A percentile compares a stretch with the other conserved stretches of the same genome.
These are phyloP conservation scores for Oxytropis ochrocephala DNA, from an alignment of 306 rosid genomes.

Conservation along the genomic window DNA sequence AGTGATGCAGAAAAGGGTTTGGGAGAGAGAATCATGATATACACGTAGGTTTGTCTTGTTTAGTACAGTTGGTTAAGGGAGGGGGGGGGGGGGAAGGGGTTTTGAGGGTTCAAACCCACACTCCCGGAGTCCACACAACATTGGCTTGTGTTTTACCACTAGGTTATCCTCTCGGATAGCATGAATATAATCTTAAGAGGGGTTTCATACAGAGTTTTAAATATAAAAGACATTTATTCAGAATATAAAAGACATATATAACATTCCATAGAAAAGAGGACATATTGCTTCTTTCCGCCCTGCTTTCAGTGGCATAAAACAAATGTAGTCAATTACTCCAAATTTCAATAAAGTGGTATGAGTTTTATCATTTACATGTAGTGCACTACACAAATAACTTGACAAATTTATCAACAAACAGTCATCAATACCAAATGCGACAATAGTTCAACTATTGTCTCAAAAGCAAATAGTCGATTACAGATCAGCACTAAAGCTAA, in stretches of 20 bases:
- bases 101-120: too few relatives aligned
- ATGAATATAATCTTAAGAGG: not conserved
- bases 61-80: too few relatives aligned
- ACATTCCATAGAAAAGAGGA: not conserved
- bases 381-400: not conserved
- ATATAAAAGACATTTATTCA: not conserved
- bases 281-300: not conserved
- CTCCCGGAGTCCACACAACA: too few relatives aligned
- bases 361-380: not conserved
- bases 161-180: too few relatives aligned
- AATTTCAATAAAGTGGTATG: not conserved
- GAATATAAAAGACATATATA: not conserved
- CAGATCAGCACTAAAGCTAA: not conserved
- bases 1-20: not conserved
- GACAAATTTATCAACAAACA: not conserved
- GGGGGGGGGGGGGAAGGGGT: too few relatives aligned
- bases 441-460: not conserved
- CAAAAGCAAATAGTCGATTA: not conserved
- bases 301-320: not conserved
- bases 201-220: not conserved
- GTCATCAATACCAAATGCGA: not conserved
- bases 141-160: too few relatives aligned
- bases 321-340: not conserved
- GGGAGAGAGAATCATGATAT: not conserved
- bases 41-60: not conserved